Evolutionary conservation across 78 protist genomes (phyloP), one percentile per base, ranked within the genome.

Genomic region (Chrysochromulina tobinii): DNA sequence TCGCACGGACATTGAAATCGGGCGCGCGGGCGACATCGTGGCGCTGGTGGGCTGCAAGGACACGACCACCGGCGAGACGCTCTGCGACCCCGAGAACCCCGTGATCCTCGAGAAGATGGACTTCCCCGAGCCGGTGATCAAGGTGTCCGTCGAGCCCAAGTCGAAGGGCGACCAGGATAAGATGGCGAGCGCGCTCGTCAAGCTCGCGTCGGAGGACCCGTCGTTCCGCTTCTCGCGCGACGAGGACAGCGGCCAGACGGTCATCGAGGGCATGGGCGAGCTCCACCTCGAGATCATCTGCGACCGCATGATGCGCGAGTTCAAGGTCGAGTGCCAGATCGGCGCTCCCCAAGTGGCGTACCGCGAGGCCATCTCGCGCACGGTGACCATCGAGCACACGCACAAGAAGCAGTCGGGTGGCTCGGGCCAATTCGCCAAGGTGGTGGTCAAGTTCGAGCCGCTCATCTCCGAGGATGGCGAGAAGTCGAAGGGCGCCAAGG

Each of bases 341-440:
- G 98, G 98, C 69, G 87, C 88, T 79, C 99, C 99, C 50, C 77
- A 38, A 88, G 98, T 97, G 15, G 95, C 97, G 3, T 97, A 94
- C 95, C 88, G 97, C 54, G 99, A 98, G 94, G 93, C 96, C 61
- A 77, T 77, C 85, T 18, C 85, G 25, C 55, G 57, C 54, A 1
- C 57, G 57, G 73, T 50, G 21, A 69, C 23, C 55, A 94, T 96
- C 69, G 86, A 94, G 68, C 95, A 96, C 94, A 85, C 93, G 17
- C 98, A 97, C 96, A 98, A 95, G 95, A 96, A 96, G 94, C 99
- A 97, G 93, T 77, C 96, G 48, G 99, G 99, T 48, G 99, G 99
- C 59, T 72, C 96, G 25, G 99, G 99, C 69, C 99, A 98, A 94
- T 98, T 90, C 88, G 99, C 97, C 54, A 93, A 93, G n/a, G 92